Evolutionary conservation across 306 rosid species (phyloP).

Genomic region (Medicago truncatula): MtrunA17r5.0-ANR NC_053045.1:59715001-59715500

Average conservation of each 20-base stretch:
- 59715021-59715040: neutral
- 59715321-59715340: neutral
- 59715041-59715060: constrained; percentile 36
- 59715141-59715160: constrained; percentile 43
- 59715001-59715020: constrained; percentile 28
- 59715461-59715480: no score
- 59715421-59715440: constrained; percentile 41
- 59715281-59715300: constrained; percentile 42
- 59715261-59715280: neutral
- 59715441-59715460: constrained; percentile 21
- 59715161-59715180: constrained; percentile 37
- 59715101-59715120: constrained; percentile 33
- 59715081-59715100: constrained; percentile 25
- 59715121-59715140: constrained; percentile 20
- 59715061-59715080: constrained; percentile 45
- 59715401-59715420: constrained; percentile 60
- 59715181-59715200: neutral
- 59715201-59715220: constrained; percentile 9
- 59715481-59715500: no score
- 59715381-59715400: constrained; percentile 39
- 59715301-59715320: neutral
- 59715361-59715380: constrained; percentile 14
- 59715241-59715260: neutral
- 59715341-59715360: neutral
- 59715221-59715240: constrained; percentile 19